Base-by-base conservation (phyloP, 495 filamentous ascomycete species). In the Podospora comata region DNA sequence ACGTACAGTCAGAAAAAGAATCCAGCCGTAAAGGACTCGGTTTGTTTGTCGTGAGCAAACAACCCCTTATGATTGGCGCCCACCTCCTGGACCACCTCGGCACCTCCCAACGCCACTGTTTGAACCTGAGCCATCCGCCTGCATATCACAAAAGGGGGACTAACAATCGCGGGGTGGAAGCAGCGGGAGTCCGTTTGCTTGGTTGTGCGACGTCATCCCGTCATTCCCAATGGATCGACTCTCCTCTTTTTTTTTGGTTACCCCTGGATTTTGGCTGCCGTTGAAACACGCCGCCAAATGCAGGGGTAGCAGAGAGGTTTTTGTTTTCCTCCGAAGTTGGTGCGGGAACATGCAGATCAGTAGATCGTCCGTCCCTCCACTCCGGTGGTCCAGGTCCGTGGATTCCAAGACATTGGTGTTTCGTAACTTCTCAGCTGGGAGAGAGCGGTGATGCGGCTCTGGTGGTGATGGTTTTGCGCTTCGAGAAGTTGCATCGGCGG, bases 51-150 rank as follows among this genome's bases (percentile, higher is more conserved):
- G 4, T 58, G 18, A 58, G 55, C 55, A 58, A 58, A 58, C n/a
- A 58, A 58, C n/a, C 4, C 13, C 16, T 61, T 6, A 3, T 23
- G 26, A 18, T 61, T 28, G 23, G 16, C 59, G 23, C 6, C 23
- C 16, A 26, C 19, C 16, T 20, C 16, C 26, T 61, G 30, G 32
- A 61, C 26, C 26, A 4, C 59, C 30, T 27, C 26, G 27, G 16
- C 30, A 58, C n/a, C n/a, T 18, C 18, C 6, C 18, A 34, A 63
- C 61, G 61, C 61, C 61, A 63, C 61, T 63, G 61, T 63, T 63
- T 44, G 61, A 63, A 32, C 9, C 34, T 63, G 34, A 63, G 39
- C 39, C 39, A 48, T 11, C 39, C 39, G 39, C 3, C 39, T 48
- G 39, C 39, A 13, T 48, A 48, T 48, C 39, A 48, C 39, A 48